Evolutionary conservation across 2,329 filamentous ascomycete genomes (phyloP).

Genomic region (Exophiala viscosa): DNA sequence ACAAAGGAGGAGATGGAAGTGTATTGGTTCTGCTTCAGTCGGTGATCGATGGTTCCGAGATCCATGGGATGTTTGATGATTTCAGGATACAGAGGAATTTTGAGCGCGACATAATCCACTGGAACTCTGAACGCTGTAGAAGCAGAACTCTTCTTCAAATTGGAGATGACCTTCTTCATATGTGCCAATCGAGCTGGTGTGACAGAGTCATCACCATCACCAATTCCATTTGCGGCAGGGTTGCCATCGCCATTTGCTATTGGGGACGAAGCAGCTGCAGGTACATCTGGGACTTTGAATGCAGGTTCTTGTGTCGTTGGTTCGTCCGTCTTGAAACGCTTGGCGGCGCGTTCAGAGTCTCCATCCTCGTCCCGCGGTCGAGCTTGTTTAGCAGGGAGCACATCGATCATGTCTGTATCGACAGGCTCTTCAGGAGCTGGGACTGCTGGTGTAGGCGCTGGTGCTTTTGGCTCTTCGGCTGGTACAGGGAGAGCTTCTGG

Average conservation of each 20-base stretch:
- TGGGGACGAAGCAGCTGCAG: conserved; percentile 33
- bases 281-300: conserved; percentile 45
- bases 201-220: conserved; percentile 24
- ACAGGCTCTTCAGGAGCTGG: conserved; percentile 21
- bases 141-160: conserved; percentile 77
- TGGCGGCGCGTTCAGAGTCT: conserved; percentile 64
- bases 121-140: conserved; percentile 72
- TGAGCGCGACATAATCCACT: conserved; percentile 71
- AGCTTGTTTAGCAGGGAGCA: conserved; percentile 58
- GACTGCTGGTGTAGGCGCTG: conserved; percentile 22
- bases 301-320: conserved; percentile 38
- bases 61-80: conserved; percentile 79
- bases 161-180: conserved; percentile 29
- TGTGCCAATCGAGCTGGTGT: conserved; percentile 25
- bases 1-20: conserved; percentile 67
- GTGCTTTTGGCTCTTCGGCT: conserved; percentile 24
- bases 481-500: conserved; percentile 2
- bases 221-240: conserved; percentile 30
- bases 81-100: conserved; percentile 69
- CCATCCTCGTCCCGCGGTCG: conserved; percentile 74
- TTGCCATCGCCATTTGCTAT: conserved; percentile 26
- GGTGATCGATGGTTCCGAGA: conserved; percentile 74
- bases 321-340: conserved; percentile 72
- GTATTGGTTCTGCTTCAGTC: conserved; percentile 70
- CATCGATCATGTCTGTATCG: conserved; percentile 56